A percentile compares a stretch with the other conserved stretches of the same genome.
These are phyloP conservation scores for Calophaca sinica DNA, from an alignment of 306 rosid genomes.

Conservation along the genomic window DNA sequence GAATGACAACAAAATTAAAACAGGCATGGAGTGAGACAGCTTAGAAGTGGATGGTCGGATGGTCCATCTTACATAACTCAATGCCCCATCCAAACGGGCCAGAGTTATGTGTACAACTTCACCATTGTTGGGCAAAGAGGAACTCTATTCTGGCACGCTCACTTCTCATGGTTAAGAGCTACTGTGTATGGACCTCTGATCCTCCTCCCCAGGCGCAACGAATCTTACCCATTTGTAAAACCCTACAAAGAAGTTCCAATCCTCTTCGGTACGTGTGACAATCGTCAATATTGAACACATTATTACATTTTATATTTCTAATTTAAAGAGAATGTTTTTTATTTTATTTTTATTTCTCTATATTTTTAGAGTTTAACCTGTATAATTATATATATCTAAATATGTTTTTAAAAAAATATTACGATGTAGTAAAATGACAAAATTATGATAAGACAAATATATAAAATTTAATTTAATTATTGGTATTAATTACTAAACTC, in stretches of 20 bases:
- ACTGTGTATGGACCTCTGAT: constrained; percentile 73
- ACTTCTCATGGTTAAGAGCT: constrained; percentile 73
- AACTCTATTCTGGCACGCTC: constrained; percentile 78
- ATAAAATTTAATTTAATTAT: no score
- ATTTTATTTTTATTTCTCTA: no score
- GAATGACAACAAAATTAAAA: constrained; percentile 23
- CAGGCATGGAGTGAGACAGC: constrained; percentile 79
- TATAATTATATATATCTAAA: no score
- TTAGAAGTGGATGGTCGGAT: constrained; percentile 73
- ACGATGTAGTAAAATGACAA: no score
- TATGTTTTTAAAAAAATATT: no score
- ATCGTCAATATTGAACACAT: background rate
- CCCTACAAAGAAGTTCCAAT: constrained; percentile 70
- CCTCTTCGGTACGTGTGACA: constrained; percentile 55
- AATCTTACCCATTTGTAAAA: constrained; percentile 65
- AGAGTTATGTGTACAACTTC: constrained; percentile 73
- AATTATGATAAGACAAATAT: no score
- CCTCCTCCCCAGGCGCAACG: constrained; percentile 58
- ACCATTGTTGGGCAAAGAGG: constrained; percentile 75
- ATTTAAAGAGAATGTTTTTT: background rate
- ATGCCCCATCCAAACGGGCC: constrained; percentile 70
- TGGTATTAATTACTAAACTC: no score
- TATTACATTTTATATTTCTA: background rate
- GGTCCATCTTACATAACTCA: constrained; percentile 82
- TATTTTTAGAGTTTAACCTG: no score